phyloP scores from a whole-genome alignment of 2,329 filamentous ascomycete species.

The Peltaster fructicola region DNA sequence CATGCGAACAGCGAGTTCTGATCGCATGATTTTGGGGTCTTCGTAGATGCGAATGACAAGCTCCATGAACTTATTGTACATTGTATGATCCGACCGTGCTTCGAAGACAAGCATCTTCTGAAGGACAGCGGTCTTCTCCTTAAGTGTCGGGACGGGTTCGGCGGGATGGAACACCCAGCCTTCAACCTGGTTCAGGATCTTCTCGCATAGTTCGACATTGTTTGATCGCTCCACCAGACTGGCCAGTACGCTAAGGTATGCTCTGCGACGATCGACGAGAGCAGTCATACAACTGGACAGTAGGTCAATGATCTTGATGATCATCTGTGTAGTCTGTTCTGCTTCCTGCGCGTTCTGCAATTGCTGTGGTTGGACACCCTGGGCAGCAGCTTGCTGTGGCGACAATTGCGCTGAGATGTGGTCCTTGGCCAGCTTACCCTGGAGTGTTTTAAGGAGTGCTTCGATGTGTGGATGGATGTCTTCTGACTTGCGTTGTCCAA shows the following conservation, averaged over 20 bases:
- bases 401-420: conserved; percentile 61
- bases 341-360: conserved; percentile 56
- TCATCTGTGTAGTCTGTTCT: conserved; percentile 75
- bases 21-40: conserved; percentile 85
- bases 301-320: conserved; percentile 89
- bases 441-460: conserved; percentile 81
- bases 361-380: conserved; percentile 24
- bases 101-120: conserved; percentile 98
- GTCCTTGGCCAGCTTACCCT: conserved; percentile 79
- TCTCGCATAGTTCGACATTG: conserved; percentile 72
- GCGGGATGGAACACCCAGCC: conserved; percentile 91
- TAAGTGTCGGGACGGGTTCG: conserved; percentile 89
- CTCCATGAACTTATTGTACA: conserved; percentile 85
- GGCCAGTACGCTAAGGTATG: conserved; percentile 87
- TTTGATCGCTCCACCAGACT: conserved; percentile 90
- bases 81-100: conserved; percentile 59
- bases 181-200: conserved; percentile 87
- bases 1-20: conserved; percentile 89
- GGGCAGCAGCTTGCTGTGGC: conserved; percentile 32
- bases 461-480: conserved; percentile 81
- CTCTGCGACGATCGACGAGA: conserved; percentile 74
- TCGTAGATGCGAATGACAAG: conserved; percentile 97
- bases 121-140: conserved; percentile 97
- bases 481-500: conserved; percentile 67
- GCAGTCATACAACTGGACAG: conserved; percentile 84